Evolutionary conservation across 2,329 filamentous ascomycete genomes (phyloP).

Genomic region (Pleoardoris graminearum): DNA sequence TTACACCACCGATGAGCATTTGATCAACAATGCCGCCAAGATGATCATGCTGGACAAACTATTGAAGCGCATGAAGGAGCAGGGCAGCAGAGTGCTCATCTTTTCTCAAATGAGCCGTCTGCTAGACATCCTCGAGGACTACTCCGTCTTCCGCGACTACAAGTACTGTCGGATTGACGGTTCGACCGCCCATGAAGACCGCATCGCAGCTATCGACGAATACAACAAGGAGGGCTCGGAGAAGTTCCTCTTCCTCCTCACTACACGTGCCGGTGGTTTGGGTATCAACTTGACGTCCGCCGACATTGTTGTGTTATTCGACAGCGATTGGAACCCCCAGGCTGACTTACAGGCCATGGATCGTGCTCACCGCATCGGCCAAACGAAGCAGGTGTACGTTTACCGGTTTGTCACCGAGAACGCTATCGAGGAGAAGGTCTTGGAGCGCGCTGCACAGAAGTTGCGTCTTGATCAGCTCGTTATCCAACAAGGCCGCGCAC

Average conservation of each 20-base stretch:
- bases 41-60: conserved; percentile 97
- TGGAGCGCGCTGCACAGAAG: conserved; percentile 96
- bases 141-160: conserved; percentile 92
- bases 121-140: conserved; percentile 95
- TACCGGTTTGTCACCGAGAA: conserved; percentile 98
- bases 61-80: conserved; percentile 76
- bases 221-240: conserved; percentile 97
- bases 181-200: conserved; percentile 94
- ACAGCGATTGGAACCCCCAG: conserved; percentile 99
- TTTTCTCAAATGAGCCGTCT: conserved; percentile 99
- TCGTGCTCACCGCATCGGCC: conserved; percentile 94
- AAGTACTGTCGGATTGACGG: conserved; percentile 98
- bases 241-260: conserved; percentile 94
- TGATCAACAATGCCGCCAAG: conserved; percentile 91
- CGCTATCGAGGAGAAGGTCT: conserved; percentile 96
- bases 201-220: conserved; percentile 95
- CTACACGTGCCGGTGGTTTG: conserved; percentile 90
- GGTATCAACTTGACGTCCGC: conserved; percentile 96
- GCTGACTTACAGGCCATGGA: conserved; percentile 99
- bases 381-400: conserved; percentile 96
- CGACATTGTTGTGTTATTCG: conserved; percentile 94
- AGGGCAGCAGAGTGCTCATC: conserved; percentile 94
- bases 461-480: conserved; percentile 94
- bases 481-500: conserved; percentile 94
- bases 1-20: conserved; percentile 96